Evolutionary conservation across 768 basidiomycete genomes (phyloP), one percentile per base, ranked within the genome.

Genomic region (Trametes cingulata): DNA sequence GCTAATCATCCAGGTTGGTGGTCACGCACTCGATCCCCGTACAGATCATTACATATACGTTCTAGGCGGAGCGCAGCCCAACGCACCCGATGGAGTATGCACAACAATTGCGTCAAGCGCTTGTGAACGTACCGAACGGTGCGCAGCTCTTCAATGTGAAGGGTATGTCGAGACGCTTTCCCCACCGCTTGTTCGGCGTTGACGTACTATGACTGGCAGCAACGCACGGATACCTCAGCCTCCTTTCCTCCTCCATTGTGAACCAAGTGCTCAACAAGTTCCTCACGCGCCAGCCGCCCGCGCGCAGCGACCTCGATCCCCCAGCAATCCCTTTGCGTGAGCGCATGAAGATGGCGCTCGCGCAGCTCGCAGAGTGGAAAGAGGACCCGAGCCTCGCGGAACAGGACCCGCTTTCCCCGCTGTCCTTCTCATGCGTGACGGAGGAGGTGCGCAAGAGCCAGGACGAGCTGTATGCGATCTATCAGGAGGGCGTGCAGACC

Each of bases 351-450:
- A 65, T 65, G 3, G 90, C 89, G 0, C 71, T 92, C 6, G 71
- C 65, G 9, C 78, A 73, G 49, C 76, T 90, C 36, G 78, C 85
- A 10, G 78, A 82, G 29, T 72, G 87, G n/a, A 75, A 74, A 15
- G 74, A 71, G 17, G 77, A 82, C 64, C 70, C 78, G 13, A 70
- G 72, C 22, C 78, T 86, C 36, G 75, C 77, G 10, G 68, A 73
- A 12, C 80, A 83, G 25, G 78, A 86, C 65, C 84, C 88, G 12
- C 58, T 68, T n/a, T 88, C 83, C 6, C 75, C 84, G 1, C 74
- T 91, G 50, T 90, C 88, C 7, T 91, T 91, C 67, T 87, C 82
- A 12, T 84, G 84, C 64, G 77, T 88, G 33, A 63, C 85, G 0
- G 74, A 75, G 9, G 84, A 86, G 5, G 72, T 82, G 8, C 70